Evolutionary conservation across 1,284 basidiomycete genomes (phyloP).

Genomic region (Rhodotorula sp.): DNA sequence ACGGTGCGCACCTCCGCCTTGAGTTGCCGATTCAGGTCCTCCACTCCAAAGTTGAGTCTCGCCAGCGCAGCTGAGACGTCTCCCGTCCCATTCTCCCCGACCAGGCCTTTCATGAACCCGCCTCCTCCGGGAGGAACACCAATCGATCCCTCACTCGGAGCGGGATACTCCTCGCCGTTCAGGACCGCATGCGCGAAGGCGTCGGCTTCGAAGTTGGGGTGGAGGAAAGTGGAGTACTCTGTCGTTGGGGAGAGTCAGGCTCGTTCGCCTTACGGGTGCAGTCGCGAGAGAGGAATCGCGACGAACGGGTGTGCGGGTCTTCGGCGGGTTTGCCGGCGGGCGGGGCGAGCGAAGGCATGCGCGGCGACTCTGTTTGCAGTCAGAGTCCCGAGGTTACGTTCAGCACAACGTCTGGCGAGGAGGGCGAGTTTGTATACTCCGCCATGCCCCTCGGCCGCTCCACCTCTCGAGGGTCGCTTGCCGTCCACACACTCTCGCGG

Average conservation of each 20-base stretch:
- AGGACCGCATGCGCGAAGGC: conserved; percentile 84
- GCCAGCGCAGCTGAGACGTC: conserved; percentile 82
- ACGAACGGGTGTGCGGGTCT: neutral
- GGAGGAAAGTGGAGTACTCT: conserved; percentile 63
- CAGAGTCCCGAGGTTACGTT: too few relatives aligned
- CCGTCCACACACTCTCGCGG: conserved; percentile 15
- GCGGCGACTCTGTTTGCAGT: neutral
- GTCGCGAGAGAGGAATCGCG: neutral
- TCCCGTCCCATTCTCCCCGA: conserved; percentile 50
- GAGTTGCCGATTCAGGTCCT: conserved; percentile 83
- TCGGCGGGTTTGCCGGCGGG: neutral
- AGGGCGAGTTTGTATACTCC: too few relatives aligned
- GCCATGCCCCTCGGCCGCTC: neutral
- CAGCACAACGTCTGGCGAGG: neutral
- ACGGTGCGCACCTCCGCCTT: conserved; percentile 73
- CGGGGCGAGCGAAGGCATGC: neutral
- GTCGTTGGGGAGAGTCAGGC: neutral
- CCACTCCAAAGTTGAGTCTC: conserved; percentile 75
- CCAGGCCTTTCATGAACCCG: conserved; percentile 16
- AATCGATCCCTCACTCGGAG: conserved; percentile 2
- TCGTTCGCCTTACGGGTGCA: neutral
- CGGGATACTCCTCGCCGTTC: conserved; percentile 70
- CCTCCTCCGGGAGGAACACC: neutral
- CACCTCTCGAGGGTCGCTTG: neutral
- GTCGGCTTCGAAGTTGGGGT: conserved; percentile 72